Evolutionary conservation across 73 alveolate genomes (phyloP).

Genomic region (Tetrahymena elliotti): DNA sequence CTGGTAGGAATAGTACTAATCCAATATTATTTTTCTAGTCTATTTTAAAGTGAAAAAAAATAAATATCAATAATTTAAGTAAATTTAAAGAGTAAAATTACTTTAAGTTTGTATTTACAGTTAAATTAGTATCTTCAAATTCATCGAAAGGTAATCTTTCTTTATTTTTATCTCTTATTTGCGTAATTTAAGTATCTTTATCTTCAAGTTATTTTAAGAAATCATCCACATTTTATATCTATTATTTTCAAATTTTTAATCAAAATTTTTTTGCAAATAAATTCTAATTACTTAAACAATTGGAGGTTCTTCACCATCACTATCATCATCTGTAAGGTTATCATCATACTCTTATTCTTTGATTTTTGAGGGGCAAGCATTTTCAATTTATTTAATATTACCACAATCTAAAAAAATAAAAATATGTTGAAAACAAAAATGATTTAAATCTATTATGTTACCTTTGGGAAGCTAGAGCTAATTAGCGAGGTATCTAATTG

Average conservation of each 20-base stretch:
- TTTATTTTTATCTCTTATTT: background rate
- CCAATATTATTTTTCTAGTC: conserved; percentile 26
- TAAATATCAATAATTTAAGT: too few relatives aligned
- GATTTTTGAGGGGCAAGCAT: conserved; percentile 13
- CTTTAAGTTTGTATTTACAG: conserved; percentile 19
- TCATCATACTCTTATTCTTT: conserved; percentile 29
- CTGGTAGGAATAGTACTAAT: conserved; percentile 30
- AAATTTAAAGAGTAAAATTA: background rate
- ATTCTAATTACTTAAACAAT: background rate
- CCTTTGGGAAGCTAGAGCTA: background rate
- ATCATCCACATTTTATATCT: conserved; percentile 8
- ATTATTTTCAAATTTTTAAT: background rate
- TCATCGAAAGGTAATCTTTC: background rate
- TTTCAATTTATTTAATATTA: conserved; percentile 10
- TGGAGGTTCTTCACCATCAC: conserved; percentile 46
- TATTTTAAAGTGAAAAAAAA: background rate
- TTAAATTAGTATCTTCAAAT: background rate
- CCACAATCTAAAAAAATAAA: background rate
- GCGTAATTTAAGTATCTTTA: background rate
- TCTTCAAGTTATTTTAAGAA: conserved; percentile 23
- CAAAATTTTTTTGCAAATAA: background rate
- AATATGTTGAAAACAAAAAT: too few relatives aligned
- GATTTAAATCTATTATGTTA: too few relatives aligned
- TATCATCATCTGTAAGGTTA: conserved; percentile 36
- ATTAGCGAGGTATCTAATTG: background rate